These are phyloP conservation scores for Moniliella sp. DNA, from an alignment of 1,284 basidiomycete genomes.

Conservation along the genomic window DNA sequence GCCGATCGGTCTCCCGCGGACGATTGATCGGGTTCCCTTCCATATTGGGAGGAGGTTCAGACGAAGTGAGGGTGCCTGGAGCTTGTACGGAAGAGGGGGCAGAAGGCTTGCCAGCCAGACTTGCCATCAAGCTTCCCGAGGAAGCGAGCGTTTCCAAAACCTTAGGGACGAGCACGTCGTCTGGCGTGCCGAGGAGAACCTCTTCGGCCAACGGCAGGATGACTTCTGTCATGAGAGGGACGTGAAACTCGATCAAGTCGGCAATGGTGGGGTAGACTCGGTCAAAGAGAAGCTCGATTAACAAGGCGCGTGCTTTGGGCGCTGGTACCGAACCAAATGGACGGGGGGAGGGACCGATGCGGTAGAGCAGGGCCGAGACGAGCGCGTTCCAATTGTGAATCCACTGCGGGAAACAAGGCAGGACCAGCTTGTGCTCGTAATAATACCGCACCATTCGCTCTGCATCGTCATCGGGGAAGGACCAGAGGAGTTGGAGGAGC, in stretches of 20 bases:
- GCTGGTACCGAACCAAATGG: slow-evolving; percentile 1
- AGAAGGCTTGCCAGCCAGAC: too few relatives aligned
- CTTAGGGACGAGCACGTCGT: slow-evolving; percentile 8
- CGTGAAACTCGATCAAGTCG: slow-evolving; percentile 15
- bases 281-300: slow-evolving; percentile 17
- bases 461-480: too few relatives aligned
- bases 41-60: too few relatives aligned
- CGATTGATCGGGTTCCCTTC: background rate
- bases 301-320: slow-evolving; percentile 9
- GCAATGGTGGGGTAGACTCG: slow-evolving; percentile 24
- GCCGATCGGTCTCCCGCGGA: background rate
- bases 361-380: slow-evolving; percentile 21
- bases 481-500: too few relatives aligned
- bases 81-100: too few relatives aligned
- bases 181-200: slow-evolving; percentile 12
- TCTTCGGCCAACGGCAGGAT: slow-evolving; percentile 19
- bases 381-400: slow-evolving; percentile 19
- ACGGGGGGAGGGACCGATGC: slow-evolving; percentile 4
- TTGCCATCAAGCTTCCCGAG: slow-evolving; percentile 1
- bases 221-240: slow-evolving; percentile 15
- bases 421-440: slow-evolving; percentile 18
- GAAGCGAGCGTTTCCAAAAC: slow-evolving; percentile 20
- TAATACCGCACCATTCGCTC: slow-evolving; percentile 26
- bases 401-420: slow-evolving; percentile 26
- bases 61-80: too few relatives aligned